These are phyloP conservation scores for Ormosia emarginata DNA, from an alignment of 306 rosid genomes.

Conservation along the genomic window DNA sequence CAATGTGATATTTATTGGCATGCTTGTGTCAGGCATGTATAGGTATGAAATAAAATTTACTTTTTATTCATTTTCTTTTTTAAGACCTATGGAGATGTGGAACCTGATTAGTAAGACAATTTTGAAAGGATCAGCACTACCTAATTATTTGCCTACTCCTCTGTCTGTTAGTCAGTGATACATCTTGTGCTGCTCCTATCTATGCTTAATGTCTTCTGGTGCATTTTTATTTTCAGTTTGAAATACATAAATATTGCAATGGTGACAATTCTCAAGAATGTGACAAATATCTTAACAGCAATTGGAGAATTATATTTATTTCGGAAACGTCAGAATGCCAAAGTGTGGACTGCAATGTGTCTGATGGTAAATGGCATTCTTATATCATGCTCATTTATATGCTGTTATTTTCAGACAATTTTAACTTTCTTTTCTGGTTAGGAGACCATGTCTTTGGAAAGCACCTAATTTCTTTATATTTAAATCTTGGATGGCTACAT, in stretches of 20 bases:
- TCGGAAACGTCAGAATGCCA: slow-evolving; percentile 67
- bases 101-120: background rate
- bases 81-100: background rate
- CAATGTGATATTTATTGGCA: slow-evolving; percentile 78
- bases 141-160: background rate
- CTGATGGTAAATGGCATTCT: slow-evolving; percentile 55
- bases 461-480: background rate
- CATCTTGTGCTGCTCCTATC: background rate
- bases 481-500: background rate
- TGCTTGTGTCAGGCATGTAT: slow-evolving; percentile 92
- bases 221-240: slow-evolving; percentile 53
- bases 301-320: slow-evolving; percentile 77
- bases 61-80: background rate
- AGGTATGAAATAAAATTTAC: slow-evolving; percentile 43
- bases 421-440: background rate
- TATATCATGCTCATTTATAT: background rate
- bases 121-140: background rate
- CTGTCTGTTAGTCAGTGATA: background rate
- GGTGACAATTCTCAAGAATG: slow-evolving; percentile 94
- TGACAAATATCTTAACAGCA: slow-evolving; percentile 85
- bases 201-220: slow-evolving; percentile 10
- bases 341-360: slow-evolving; percentile 90
- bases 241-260: slow-evolving; percentile 83
- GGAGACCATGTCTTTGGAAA: background rate
- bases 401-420: background rate